Base-by-base conservation (phyloP, 306 rosid genomes). In the Inga laurina region DNA sequence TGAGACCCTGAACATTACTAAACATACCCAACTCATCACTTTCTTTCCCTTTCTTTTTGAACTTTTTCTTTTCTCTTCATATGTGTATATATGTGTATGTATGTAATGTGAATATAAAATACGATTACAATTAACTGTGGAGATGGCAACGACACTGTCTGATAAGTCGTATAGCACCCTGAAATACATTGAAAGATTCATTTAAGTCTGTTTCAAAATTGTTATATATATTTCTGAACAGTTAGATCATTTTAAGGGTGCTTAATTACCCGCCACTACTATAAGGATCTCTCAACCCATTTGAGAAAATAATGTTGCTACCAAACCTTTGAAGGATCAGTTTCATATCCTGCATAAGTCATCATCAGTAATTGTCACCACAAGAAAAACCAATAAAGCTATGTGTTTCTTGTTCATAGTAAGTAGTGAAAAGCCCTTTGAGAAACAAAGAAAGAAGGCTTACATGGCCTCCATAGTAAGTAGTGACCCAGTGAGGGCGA, bases 231-330 rank as follows among this genome's bases (percentile, higher is more conserved):
- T 21, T 41, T 70, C 18, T 43, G 14, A 21, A 43, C 9, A 43
- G 0, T 30, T 22, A 41, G 51, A 69, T 10, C 22, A 65, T 62
- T 66, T 22, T 51, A 49, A 2, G 11, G 11, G 13, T 45, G 37
- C 56, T 82, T 90, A 91, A 41, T 82, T 90, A 91, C 93, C 94
- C 92, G 84, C 90, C 91, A 51, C 64, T 82, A 32, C 95, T 87
- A 6, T 75, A 93, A 68, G 95, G 95, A 75, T 93, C 94, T 87
- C 62, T 85, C 9, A 93, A 83, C 52, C 95, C 97, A 82, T 93
- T 93, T 1, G 94, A 91, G 92, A 93, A 91, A 54, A 91, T 89
- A 21, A 93, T 91, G 82, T 90, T 90, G 89, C 95, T 89, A 1
- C 82, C 94, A 64, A 91, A 93, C 37, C 66, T 87, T 11, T 78